Evolutionary conservation across 768 basidiomycete genomes (phyloP).

Genomic region (Psilocybe azurescens): DNA sequence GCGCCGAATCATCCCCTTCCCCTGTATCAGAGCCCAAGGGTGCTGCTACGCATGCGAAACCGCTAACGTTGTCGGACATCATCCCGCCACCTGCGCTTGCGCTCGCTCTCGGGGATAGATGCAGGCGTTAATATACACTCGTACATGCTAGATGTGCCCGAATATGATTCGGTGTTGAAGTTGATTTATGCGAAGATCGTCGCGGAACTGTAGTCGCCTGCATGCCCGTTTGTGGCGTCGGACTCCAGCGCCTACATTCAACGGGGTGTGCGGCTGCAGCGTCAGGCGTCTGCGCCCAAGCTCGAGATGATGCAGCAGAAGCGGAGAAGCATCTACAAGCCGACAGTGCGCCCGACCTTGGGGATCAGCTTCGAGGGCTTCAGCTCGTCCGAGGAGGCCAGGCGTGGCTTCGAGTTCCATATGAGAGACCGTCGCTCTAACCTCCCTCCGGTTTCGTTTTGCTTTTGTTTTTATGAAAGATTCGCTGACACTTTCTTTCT

Average conservation of each 20-base stretch:
- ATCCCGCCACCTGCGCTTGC: constrained; percentile 66
- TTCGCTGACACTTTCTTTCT: constrained; percentile 1
- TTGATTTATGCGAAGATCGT: constrained; percentile 58
- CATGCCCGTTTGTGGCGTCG: constrained; percentile 46
- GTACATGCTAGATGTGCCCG: constrained; percentile 42
- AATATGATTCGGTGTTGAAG: constrained; percentile 58
- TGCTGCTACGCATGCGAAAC: constrained; percentile 27
- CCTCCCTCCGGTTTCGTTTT: constrained; percentile 42
- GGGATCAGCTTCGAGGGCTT: constrained; percentile 72
- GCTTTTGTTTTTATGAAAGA: neutral
- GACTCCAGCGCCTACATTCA: constrained; percentile 36
- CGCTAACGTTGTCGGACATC: constrained; percentile 74
- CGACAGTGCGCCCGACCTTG: constrained; percentile 48
- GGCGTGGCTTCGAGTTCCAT: constrained; percentile 78
- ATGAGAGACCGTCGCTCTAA: constrained; percentile 68
- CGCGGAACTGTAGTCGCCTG: constrained; percentile 33
- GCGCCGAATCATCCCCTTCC: constrained; percentile 19
- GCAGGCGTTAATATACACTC: neutral
- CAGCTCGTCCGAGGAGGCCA: constrained; percentile 81
- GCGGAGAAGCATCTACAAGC: constrained; percentile 32
- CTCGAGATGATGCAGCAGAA: constrained; percentile 7
- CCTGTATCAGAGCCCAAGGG: constrained; percentile 8
- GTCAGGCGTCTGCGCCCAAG: constrained; percentile 3
- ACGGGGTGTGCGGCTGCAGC: neutral
- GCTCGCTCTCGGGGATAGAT: constrained; percentile 4